Percentiles rank a stretch among this genome's conserved stretches.
These are phyloP conservation scores for Fraxinus platypoda DNA, from an alignment of 305 asterid species.

Conservation along the genomic window DNA sequence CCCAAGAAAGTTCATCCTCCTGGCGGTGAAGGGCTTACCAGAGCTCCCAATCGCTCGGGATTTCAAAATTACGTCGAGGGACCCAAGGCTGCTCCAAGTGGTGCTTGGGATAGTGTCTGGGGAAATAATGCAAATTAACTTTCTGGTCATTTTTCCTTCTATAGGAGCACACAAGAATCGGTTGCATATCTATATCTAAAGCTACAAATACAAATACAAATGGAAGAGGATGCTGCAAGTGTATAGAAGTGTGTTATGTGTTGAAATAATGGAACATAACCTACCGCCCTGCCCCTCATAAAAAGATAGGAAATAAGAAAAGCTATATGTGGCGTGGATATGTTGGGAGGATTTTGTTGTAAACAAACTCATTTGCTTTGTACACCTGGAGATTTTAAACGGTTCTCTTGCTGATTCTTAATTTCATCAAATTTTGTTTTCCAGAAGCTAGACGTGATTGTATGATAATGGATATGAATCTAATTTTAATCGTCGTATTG, in stretches of 20 bases:
- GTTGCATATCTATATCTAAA: background rate
- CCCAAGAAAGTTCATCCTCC: conserved; percentile 61
- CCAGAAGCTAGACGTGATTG: background rate
- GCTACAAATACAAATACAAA: conserved; percentile 14
- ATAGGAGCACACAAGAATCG: conserved; percentile 7
- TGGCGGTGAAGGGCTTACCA: conserved; percentile 56
- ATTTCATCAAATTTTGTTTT: background rate
- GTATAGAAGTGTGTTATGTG: background rate
- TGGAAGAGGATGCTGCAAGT: conserved; percentile 12
- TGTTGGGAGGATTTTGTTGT: background rate
- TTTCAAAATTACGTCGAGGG: conserved; percentile 56
- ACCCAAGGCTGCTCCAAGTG: conserved; percentile 71
- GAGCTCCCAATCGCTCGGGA: conserved; percentile 56
- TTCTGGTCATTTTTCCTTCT: background rate
- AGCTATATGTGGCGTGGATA: background rate
- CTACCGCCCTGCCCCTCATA: background rate
- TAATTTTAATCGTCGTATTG: background rate
- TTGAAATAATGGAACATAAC: too few species aligned
- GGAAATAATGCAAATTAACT: conserved; percentile 38
- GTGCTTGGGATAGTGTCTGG: conserved; percentile 84
- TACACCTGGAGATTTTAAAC: background rate
- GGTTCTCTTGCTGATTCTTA: background rate
- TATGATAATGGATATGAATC: too few species aligned
- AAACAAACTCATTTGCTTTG: background rate
- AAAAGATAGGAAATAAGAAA: background rate